Evolutionary conservation across 208 protist species (phyloP), one percentile per base, ranked within the genome.

Genomic region (Leishmania major): DNA sequence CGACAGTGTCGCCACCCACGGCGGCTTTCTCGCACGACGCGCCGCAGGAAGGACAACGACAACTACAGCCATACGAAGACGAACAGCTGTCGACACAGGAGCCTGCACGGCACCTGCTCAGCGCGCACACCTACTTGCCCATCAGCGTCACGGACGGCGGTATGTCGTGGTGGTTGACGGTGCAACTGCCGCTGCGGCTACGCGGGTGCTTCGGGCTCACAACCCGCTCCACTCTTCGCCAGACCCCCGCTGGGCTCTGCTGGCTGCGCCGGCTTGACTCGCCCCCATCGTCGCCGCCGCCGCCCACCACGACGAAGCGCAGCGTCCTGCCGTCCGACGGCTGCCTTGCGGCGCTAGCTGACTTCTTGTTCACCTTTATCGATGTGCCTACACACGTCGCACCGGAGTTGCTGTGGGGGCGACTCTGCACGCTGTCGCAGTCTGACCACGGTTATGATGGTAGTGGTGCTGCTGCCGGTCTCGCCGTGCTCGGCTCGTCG

Each of bases 101-200:
- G 40, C 43, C 1, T 45, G 45, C n/a, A 11, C 70, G 45, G 70
- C 47, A 17, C 28, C 47, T 74, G 70, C 70, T 74, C 45, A 74
- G 75, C 8, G 25, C 57, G 57, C 75, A 67, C 7, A 69, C 75
- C 25, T 88, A 85, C 57, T 66, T 89, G 2, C 79, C 86, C 13
- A 74, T 89, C 37, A 83, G 80, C 55, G 53, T 89, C 17, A 80
- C 76, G 0, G 86, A 89, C 43, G 82, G 71, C 47, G 86, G 86
- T 13, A 89, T 89, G 86, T 86, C 86, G 77, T 89, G 86, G 82
- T 86, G 83, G 78, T 37, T 85, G 47, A 45, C 82, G 7, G 76
- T 84, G 37, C 75, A 83, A 77, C 76, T 89, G 53, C 79, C 83
- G 43, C 83, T 81, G 71, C 83, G 83, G 10, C 83, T 86, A 40